Conservation (phyloP, 768 basidiomycete genomes). For the Suillus sp. region DNA sequence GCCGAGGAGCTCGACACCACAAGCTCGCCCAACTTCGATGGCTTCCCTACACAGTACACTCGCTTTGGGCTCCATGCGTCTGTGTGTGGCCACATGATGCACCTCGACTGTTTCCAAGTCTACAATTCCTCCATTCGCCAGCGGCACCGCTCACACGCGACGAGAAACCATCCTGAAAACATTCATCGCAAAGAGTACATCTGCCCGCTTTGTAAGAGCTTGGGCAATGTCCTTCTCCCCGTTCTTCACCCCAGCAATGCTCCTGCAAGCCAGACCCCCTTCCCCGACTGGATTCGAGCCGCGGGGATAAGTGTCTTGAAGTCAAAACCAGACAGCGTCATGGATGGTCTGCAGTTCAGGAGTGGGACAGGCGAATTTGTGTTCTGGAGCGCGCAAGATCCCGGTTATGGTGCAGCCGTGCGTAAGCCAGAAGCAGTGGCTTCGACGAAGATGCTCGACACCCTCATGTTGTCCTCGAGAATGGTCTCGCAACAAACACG, state of each 20-base stretch:
- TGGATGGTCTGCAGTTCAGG: slow-evolving; percentile 74
- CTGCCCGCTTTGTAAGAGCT: slow-evolving; percentile 95
- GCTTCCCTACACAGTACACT: slow-evolving; percentile 68
- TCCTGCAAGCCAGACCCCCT: slow-evolving; percentile 53
- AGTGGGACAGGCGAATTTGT: slow-evolving; percentile 88
- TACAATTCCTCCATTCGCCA: slow-evolving; percentile 87
- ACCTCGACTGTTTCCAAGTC: slow-evolving; percentile 89
- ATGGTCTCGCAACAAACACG: slow-evolving; percentile 83
- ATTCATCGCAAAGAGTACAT: slow-evolving; percentile 94
- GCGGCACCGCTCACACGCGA: slow-evolving; percentile 85
- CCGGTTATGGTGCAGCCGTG: slow-evolving; percentile 60
- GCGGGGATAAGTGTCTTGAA: slow-evolving; percentile 90
- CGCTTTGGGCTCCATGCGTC: slow-evolving; percentile 87
- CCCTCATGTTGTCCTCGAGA: slow-evolving; percentile 76
- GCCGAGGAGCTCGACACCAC: slow-evolving; percentile 31
- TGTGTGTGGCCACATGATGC: slow-evolving; percentile 97
- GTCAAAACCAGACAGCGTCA: slow-evolving; percentile 69
- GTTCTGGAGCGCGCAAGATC: slow-evolving; percentile 86
- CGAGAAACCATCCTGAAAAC: slow-evolving; percentile 91
- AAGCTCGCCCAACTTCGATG: slow-evolving; percentile 70
- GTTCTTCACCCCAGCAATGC: slow-evolving; percentile 55
- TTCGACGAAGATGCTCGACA: slow-evolving; percentile 82
- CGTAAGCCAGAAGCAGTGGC: slow-evolving; percentile 58
- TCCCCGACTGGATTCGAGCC: slow-evolving; percentile 88
- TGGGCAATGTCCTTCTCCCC: slow-evolving; percentile 93